Base-by-base conservation (phyloP, 73 alveolate species). In the Paramecium sonneborni region DNA sequence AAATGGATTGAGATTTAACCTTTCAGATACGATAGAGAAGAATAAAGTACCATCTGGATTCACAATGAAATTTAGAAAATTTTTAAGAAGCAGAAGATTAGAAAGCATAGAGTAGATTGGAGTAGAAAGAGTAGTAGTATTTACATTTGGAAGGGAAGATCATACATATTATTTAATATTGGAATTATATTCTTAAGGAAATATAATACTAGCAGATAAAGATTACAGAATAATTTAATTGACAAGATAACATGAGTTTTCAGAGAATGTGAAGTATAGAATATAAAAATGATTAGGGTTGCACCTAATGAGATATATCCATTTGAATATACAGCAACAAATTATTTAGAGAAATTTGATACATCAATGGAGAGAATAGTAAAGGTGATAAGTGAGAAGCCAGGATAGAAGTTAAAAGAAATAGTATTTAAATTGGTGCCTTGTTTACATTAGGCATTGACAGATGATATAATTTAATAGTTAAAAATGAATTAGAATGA, bases 101-200 rank as follows among this genome's bases (percentile, higher is more conserved):
- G 97, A 88, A 55, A 85, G 86, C 18, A 48, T 96, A 5, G 90
- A 94, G 58, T 94, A 96, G 84, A 93, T 96, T 6, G 99, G 99
- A 12, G 93, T 96, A 3, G 99, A 96, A 79, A 87, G 99, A 85
- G 99, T 96, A 2, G 93, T 96, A 20, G 98, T 95, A 70, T 72
- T 96, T 41, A 85, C 93, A 41, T 96, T 96, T 85, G 98, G 97
- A 23, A 72, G 95, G 58, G 99, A 96, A 57, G 99, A 96, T 62
- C 92, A 85, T 57, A 93, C 96, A 15, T 84, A 76, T 72, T 98
- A 96, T 87, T 34, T 96, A 8, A 70, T 96, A 20, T 92, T 96
- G 11, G 99, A 96, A 92, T 91, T 96, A 35, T 96, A 96, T 76
- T 97, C 98, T 14, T 35, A 86, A 76, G 99, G 99, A 57, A 96